Conservation (phyloP, 2,329 filamentous ascomycete genomes). For the Incumbomyces delicatus region DNA sequence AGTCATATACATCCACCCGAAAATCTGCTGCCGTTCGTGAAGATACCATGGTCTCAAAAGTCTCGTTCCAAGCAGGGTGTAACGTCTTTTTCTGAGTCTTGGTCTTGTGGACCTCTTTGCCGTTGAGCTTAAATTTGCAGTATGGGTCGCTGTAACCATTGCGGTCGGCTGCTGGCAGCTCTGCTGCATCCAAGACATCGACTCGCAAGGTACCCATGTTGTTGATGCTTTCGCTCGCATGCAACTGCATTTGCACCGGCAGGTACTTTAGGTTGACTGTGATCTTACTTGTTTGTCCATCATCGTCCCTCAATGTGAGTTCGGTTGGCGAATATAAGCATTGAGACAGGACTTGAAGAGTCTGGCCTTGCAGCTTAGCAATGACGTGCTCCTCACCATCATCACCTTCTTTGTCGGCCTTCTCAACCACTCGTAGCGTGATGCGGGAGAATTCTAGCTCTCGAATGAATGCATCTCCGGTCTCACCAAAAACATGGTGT, state of each 20-base stretch:
- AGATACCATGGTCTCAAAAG: conserved; percentile 73
- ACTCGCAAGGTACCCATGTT: conserved; percentile 94
- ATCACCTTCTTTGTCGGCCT: conserved; percentile 62
- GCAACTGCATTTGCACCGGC: conserved; percentile 84
- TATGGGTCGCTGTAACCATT: conserved; percentile 97
- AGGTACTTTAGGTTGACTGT: conserved; percentile 92
- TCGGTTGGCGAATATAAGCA: conserved; percentile 85
- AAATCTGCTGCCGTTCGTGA: conserved; percentile 81
- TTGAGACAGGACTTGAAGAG: conserved; percentile 76
- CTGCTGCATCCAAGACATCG: conserved; percentile 76
- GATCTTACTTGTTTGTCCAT: conserved; percentile 67
- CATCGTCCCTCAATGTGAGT: conserved; percentile 66
- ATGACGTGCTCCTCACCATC: conserved; percentile 62
- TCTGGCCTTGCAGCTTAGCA: conserved; percentile 74
- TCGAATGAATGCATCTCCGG: conserved; percentile 87
- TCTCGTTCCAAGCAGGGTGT: conserved; percentile 91
- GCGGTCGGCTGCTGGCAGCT: conserved; percentile 86
- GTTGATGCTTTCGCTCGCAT: conserved; percentile 95
- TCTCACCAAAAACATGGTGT: conserved; percentile 71
- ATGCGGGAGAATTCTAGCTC: conserved; percentile 95
- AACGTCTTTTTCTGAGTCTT: conserved; percentile 96
- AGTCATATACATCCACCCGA: conserved; percentile 76
- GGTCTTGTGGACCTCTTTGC: conserved; percentile 85
- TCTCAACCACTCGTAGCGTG: conserved; percentile 76
- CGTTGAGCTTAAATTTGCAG: conserved; percentile 87